phyloP scores from a whole-genome alignment of 371 early-diverging fungal genomes.

The Rhizopus sp. region DNA sequence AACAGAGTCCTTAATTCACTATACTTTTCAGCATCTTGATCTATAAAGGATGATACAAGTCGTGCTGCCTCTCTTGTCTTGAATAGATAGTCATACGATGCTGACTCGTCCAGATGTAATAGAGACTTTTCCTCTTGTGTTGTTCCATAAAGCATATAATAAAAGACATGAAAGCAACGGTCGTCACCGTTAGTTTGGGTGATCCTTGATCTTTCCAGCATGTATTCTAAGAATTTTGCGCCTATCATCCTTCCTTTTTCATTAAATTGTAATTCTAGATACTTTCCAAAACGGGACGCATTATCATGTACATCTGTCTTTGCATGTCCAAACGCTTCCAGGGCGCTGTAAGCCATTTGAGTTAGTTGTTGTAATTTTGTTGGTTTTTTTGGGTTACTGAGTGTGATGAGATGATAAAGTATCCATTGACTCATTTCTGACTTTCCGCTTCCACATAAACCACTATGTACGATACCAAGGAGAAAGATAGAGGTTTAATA shows the following conservation, averaged over 20 bases:
- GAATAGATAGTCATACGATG: constrained; percentile 18
- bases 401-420: constrained; percentile 64
- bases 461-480: constrained; percentile 50
- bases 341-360: constrained; percentile 41
- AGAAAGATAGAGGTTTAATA: neutral
- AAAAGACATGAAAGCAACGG: constrained; percentile 92
- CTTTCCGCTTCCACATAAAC: constrained; percentile 86
- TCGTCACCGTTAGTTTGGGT: constrained; percentile 55
- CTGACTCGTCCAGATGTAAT: constrained; percentile 18
- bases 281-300: constrained; percentile 90
- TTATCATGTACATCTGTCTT: constrained; percentile 68
- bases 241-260: constrained; percentile 83
- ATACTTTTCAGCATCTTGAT: constrained; percentile 57
- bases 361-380: constrained; percentile 62
- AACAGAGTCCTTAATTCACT: constrained; percentile 69
- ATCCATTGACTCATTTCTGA: constrained; percentile 67
- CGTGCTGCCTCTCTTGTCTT: constrained; percentile 27
- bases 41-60: constrained; percentile 15
- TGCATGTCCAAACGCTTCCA: constrained; percentile 89
- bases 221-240: constrained; percentile 83
- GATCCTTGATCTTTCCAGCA: constrained; percentile 85
- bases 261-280: constrained; percentile 91
- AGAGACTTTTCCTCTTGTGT: constrained; percentile 31
- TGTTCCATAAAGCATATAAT: constrained; percentile 69
- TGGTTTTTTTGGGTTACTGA: constrained; percentile 76